Conservation (phyloP, 331 rosid species). For the Pyracantha coccinea region DNA sequence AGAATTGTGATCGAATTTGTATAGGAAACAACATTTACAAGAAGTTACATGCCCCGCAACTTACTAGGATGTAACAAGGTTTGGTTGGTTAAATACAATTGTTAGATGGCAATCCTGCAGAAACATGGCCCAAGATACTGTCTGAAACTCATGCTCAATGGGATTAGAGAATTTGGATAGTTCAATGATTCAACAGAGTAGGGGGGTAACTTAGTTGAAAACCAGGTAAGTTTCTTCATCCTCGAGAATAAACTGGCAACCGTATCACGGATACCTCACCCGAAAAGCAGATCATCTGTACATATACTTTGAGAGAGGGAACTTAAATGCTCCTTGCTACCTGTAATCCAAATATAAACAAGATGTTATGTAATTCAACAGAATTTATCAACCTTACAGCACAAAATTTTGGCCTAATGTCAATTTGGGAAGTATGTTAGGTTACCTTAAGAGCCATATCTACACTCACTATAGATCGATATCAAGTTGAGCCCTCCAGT, state of each 20-base stretch:
- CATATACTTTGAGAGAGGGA: constrained; percentile 74
- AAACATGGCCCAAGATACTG: background rate
- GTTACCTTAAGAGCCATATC: constrained; percentile 59
- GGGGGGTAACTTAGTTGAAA: background rate
- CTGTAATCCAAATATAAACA: constrained; percentile 28
- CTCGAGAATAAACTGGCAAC: constrained; percentile 7
- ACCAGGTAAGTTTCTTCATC: background rate
- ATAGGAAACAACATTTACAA: background rate
- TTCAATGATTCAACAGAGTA: background rate
- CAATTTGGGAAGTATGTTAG: background rate
- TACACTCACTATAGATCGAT: constrained; percentile 63
- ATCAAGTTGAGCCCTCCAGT: constrained; percentile 72
- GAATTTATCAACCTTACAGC: background rate
- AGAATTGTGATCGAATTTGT: background rate
- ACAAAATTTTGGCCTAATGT: background rate
- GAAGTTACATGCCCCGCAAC: background rate
- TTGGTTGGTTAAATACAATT: background rate
- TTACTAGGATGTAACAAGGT: background rate
- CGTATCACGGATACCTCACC: constrained; percentile 15
- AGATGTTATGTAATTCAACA: background rate
- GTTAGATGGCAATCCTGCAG: background rate
- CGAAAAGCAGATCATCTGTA: constrained; percentile 41
- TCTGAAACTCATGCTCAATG: background rate
- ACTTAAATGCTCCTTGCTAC: constrained; percentile 86
- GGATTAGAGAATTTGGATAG: background rate